A percentile compares a stretch with the other conserved stretches of the same genome.
Conservation (phyloP, 768 basidiomycete genomes). For the Leccinum variicolor region DNA sequence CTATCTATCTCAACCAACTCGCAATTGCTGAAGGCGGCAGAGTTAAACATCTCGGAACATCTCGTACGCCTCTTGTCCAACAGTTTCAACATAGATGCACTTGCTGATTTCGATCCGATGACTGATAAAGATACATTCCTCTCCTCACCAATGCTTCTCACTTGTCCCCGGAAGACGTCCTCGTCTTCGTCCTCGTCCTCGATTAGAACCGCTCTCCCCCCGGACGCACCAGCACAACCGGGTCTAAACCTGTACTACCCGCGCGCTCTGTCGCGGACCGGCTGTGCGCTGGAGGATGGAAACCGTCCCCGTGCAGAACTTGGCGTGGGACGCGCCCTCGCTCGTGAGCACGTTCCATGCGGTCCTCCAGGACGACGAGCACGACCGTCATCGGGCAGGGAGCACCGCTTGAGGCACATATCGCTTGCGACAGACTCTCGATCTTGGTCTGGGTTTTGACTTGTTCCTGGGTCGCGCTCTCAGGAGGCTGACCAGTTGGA, state of each 20-base stretch:
- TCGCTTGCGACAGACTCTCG: conserved; percentile 62
- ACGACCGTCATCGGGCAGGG: conserved; percentile 11
- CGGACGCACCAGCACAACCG: neutral
- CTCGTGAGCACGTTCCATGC: conserved; percentile 39
- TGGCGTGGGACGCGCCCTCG: conserved; percentile 35
- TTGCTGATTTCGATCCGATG: conserved; percentile 6
- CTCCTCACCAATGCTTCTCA: conserved; percentile 2
- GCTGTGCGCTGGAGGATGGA: conserved; percentile 59
- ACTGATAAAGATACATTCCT: conserved; percentile 13
- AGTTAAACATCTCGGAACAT: conserved; percentile 9
- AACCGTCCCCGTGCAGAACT: conserved; percentile 36
- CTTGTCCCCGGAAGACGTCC: conserved; percentile 26
- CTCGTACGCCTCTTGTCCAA: conserved; percentile 17
- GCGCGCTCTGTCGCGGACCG: conserved; percentile 38
- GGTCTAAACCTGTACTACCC: conserved; percentile 41
- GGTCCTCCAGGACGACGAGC: conserved; percentile 28
- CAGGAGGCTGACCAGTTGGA: too few species aligned
- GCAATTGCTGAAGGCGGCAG: conserved; percentile 3
- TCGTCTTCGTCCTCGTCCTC: conserved; percentile 51
- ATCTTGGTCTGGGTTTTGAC: neutral
- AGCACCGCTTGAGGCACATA: conserved; percentile 33
- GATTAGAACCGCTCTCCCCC: conserved; percentile 49
- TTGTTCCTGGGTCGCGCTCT: too few species aligned
- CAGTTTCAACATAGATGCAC: neutral
- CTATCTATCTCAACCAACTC: conserved; percentile 2